Evolutionary conservation across 2,329 filamentous ascomycete species (phyloP), one percentile per base, ranked within the genome.

Genomic region (Cordyceps javanica): DNA sequence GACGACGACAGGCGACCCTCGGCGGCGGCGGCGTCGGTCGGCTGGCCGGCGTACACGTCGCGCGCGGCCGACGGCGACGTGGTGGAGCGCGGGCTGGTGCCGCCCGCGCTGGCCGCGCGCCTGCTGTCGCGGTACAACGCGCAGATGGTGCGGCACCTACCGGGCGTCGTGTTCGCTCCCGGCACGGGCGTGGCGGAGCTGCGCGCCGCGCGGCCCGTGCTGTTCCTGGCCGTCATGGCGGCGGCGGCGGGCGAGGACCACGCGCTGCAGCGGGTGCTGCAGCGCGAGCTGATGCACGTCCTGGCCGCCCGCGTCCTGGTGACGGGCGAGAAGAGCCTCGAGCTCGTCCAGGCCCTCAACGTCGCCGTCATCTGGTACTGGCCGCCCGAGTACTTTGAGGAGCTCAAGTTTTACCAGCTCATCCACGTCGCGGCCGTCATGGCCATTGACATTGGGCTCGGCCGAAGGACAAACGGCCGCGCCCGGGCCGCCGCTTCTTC

Each of bases 391-490:
- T 82, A 89, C 64, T 89, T 89, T 59, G 90, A 95, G 66, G 88
- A 94, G 72, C 83, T 93, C 66, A 94, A 94, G 68, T 95, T 94
- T 69, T 96, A 94, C 73, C 89, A 93, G 73, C 81, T 94, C 62
- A 85, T 91, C 46, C 90, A 96, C 69, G 84, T 90, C 67, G 88
- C 89, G 2, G 87, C 87, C 49, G 82, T 90, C 64, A 90, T 96
- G 86, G 88, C 87, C 26, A 85, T 95, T 56, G 91, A 96, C 64
- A 81, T 96, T 34, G 91, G 91, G 0, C 81, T 96, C 7, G 89
- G 87, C 16, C 81, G 66, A 56, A 68, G 65, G 50, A 8, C 61
- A 6, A 46, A 46, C 50, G 63, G 16, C 55, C 62, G 23, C 63
- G 64, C 23, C 50, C 39, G 42, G 16, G n/a, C n/a, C n/a, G n/a